These are phyloP conservation scores for Diphasiastrum complanatum DNA, from an alignment of 83 land plant species.

Conservation along the genomic window DNA sequence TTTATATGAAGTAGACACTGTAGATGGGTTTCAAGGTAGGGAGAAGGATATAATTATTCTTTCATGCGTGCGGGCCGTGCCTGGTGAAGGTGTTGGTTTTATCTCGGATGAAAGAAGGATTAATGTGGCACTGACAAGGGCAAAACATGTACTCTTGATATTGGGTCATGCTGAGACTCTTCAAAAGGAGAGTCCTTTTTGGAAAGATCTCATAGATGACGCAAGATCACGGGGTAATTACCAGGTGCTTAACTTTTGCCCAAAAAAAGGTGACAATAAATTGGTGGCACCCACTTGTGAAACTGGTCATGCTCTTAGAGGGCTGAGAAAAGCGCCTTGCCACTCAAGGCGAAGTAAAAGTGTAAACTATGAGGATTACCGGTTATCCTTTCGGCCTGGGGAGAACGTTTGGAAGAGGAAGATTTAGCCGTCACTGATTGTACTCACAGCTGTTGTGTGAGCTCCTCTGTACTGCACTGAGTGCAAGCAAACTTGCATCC, in stretches of 20 bases:
- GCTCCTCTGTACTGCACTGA: too few species aligned
- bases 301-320: too few species aligned
- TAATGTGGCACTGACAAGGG: constrained; percentile 32
- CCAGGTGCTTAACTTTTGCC: constrained; percentile 19
- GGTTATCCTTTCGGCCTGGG: too few species aligned
- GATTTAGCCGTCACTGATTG: too few species aligned
- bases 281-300: too few species aligned
- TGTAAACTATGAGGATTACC: too few species aligned
- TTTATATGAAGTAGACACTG: constrained; percentile 26
- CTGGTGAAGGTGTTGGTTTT: constrained; percentile 21
- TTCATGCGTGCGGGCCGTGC: constrained; percentile 26
- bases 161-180: constrained; percentile 28
- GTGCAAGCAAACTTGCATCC: too few species aligned
- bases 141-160: constrained; percentile 20
- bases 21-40: constrained; percentile 31
- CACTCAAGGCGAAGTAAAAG: too few species aligned
- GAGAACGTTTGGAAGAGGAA: too few species aligned
- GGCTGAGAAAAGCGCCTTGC: too few species aligned
- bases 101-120: constrained; percentile 28
- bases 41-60: constrained; percentile 32
- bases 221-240: constrained; percentile 22
- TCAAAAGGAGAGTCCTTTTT: constrained; percentile 16
- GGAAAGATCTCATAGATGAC: constrained; percentile 25
- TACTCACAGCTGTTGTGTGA: too few species aligned
- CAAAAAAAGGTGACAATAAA: too few species aligned